Base-by-base conservation (phyloP, 2,329 filamentous ascomycete genomes). In the Cadophora sp. region DNA sequence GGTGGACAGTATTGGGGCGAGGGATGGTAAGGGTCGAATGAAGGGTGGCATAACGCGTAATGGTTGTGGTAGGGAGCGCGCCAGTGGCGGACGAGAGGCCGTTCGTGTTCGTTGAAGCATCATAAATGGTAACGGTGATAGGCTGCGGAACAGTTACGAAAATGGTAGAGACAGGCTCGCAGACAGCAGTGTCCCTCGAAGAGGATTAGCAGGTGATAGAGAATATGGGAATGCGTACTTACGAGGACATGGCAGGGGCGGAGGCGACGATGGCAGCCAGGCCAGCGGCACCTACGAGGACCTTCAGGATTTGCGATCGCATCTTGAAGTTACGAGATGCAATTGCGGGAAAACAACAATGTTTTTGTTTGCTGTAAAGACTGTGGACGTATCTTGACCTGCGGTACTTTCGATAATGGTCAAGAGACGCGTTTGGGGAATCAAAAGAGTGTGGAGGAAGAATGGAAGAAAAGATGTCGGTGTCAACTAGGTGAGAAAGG, bases 241-340 rank as follows among this genome's bases (percentile, higher is more conserved):
- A 75, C 73, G 66, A 69, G 29, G 68, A 60, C 12, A 50, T 27
- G 55, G 71, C 70, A 61, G 71, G 70, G 46, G 69, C 69, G 19
- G 69, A 60, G 56, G 63, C 50, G 34, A 58, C 69, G 29, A 73
- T 27, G 27, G 69, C 62, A 63, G 69, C 72, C 37, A 76, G 63
- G 16, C 72, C 66, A 51, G 72, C 24, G 24, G 48, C 60, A 40
- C 68, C 70, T 8, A 19, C 29, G 43, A 73, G 9, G 58, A 56
- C 46, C 19, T 24, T 58, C 24, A 72, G 56, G 31, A 68, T n/a
- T 22, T 69, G 34, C 22, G 64, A 61, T 56, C 69, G 75, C 75
- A 76, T 76, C 37, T 73, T 74, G 71, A 67, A 24, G 61, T 27
- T 61, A 27, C 29, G 43, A 34, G 24, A 50, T 26, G 50, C 43